These are phyloP conservation scores for Lathyrus aphaca DNA, from an alignment of 306 rosid genomes.

Conservation along the genomic window DNA sequence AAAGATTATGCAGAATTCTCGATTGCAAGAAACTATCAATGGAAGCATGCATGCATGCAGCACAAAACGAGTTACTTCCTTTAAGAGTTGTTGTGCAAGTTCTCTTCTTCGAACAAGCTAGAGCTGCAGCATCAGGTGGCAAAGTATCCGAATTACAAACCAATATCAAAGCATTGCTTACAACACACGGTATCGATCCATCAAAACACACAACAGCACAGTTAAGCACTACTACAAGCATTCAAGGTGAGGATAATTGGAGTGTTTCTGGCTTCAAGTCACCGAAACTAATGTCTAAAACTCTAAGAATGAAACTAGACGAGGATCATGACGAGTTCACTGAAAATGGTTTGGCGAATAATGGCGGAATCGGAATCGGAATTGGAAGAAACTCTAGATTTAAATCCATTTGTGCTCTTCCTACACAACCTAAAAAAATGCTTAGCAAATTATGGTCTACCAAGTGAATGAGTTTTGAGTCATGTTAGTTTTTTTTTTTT, in stretches of 20 bases:
- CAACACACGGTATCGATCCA: conserved; percentile 78
- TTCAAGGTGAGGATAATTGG: conserved; percentile 86
- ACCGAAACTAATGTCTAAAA: conserved; percentile 77
- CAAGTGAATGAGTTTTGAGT: conserved; percentile 61
- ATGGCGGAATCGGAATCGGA: conserved; percentile 50
- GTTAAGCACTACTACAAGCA: conserved; percentile 62
- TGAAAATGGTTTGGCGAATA: conserved; percentile 46
- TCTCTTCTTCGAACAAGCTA: conserved; percentile 94
- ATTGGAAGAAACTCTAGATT: conserved; percentile 54
- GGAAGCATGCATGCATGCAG: conserved; percentile 99
- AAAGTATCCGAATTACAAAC: conserved; percentile 76
- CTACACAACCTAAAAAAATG: conserved; percentile 84
- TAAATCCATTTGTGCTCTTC: conserved; percentile 69
- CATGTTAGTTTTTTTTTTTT: conserved; percentile 38
- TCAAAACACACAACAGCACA: conserved; percentile 62
- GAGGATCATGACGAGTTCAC: conserved; percentile 73
- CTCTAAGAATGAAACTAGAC: conserved; percentile 90
- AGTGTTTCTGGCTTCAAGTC: conserved; percentile 83
- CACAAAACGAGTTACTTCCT: conserved; percentile 97
- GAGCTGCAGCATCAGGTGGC: conserved; percentile 75
- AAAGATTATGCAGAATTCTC: conserved; percentile 80
- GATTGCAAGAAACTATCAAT: conserved; percentile 94
- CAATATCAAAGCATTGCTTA: conserved; percentile 83
- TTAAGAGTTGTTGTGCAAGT: conserved; percentile 95
- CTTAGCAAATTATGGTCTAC: conserved; percentile 85